Base-by-base conservation (phyloP, 208 protist species). In the Blastocrithidia nonstop region DNA sequence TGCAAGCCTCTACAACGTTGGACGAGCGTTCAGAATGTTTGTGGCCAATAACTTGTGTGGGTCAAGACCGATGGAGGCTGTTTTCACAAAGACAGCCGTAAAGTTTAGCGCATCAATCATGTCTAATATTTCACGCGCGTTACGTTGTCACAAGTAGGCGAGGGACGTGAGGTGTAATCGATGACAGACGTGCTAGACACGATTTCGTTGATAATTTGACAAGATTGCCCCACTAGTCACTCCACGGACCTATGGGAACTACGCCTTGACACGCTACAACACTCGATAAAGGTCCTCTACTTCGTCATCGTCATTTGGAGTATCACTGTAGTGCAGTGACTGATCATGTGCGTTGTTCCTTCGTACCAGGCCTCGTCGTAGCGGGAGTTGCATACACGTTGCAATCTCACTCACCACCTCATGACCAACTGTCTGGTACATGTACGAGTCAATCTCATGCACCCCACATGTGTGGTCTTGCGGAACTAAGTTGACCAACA, bases 371-470 rank as follows among this genome's bases (percentile, higher is more conserved):
- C 54, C 40, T n/a, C 82, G 68, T 15, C 88, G 91, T 17, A 99
- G 64, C 4, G 96, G 96, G 19, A 99, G 36, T 5, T 64, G 62
- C 28, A 98, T 49, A 56, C 91, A 97, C 6, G 78, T 26, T 0
- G 93, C 87, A 23, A 98, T 84, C 6, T 45, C 29, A 7, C 75
- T 61, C 33, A 99, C 76, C 0, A 77, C 80, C 36, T 93, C 81
- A 59, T 96, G 87, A 13, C 96, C 97, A 6, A 99, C 96, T 0
- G 96, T 99, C 72, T 99, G 97, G 65, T 97, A 99, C 83, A 95
- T 98, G 72, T 91, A 98, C 19, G 88, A 97, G 61, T 99, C 96
- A 19, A 99, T 60, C 57, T 99, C 97, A 22, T 82, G 45, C 19
- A 58, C 59, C 38, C 54, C 17, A 40, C 16, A 15, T 35, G 29